These are phyloP conservation scores for Auricularia heimuer DNA, from an alignment of 768 basidiomycete genomes.

Conservation along the genomic window DNA sequence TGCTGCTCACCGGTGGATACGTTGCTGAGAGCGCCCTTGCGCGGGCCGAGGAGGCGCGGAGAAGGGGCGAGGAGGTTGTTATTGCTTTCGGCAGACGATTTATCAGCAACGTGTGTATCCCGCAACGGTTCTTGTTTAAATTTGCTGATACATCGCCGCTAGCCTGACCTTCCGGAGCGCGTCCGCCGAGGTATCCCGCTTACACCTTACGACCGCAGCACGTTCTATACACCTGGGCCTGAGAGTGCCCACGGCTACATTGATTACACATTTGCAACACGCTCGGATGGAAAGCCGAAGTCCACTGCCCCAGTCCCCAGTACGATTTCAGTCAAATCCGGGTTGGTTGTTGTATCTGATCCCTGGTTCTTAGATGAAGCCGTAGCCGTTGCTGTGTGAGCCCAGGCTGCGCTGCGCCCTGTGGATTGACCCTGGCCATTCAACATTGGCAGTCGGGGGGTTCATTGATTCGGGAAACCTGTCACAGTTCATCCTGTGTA, in stretches of 20 bases:
- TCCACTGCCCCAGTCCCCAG: too few species aligned
- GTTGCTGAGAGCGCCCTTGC: slow-evolving; percentile 29
- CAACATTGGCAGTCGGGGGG: too few species aligned
- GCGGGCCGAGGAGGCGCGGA: slow-evolving; percentile 23
- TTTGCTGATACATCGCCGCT: neutral
- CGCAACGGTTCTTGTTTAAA: neutral
- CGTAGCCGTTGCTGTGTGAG: too few species aligned
- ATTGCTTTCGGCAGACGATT: slow-evolving; percentile 30
- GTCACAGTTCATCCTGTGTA: too few species aligned
- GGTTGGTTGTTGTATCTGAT: too few species aligned
- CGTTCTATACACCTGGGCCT: slow-evolving; percentile 6
- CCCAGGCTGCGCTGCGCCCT: too few species aligned
- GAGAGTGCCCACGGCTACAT: slow-evolving; percentile 22
- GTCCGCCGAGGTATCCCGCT: slow-evolving; percentile 9
- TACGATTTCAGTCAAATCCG: too few species aligned
- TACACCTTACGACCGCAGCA: slow-evolving; percentile 8
- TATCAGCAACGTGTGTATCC: slow-evolving; percentile 27
- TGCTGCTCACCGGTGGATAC: slow-evolving; percentile 31
- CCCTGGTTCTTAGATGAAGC: too few species aligned
- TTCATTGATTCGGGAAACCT: too few species aligned
- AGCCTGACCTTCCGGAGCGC: slow-evolving; percentile 14
- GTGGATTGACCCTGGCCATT: too few species aligned
- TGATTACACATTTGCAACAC: slow-evolving; percentile 20
- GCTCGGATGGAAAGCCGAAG: neutral
- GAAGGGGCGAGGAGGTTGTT: slow-evolving; percentile 13